Evolutionary conservation across 495 filamentous ascomycete genomes (phyloP).

Genomic region (Penicillium cinerascens): DNA sequence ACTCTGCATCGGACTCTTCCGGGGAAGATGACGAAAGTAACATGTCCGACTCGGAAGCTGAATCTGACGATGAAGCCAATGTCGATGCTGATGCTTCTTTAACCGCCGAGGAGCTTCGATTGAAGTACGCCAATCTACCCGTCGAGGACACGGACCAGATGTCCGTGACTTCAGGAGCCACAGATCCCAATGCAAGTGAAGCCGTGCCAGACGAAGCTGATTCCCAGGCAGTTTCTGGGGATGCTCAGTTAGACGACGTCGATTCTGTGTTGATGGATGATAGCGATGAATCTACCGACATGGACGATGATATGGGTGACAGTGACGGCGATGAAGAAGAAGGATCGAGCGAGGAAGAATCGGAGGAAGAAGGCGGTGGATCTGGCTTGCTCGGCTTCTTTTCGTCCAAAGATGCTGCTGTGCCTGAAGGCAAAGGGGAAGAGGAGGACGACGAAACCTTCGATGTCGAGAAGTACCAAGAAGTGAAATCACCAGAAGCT

Average conservation of each 20-base stretch:
- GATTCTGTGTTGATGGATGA: conserved; percentile 66
- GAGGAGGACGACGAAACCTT: conserved; percentile 20
- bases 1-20: conserved; percentile 34
- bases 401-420: conserved; percentile 42
- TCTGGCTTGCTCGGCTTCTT: conserved; percentile 67
- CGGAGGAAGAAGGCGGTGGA: conserved; percentile 46
- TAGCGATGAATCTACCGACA: conserved; percentile 79
- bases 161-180: conserved; percentile 25
- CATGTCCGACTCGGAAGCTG: conserved; percentile 56
- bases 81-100: conserved; percentile 68
- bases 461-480: conserved; percentile 15
- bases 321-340: conserved; percentile 60
- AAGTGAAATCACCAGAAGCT: not conserved
- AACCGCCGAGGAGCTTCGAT: conserved; percentile 71
- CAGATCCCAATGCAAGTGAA: conserved; percentile 17
- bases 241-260: conserved; percentile 59
- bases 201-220: conserved; percentile 23
- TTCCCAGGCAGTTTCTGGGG: conserved; percentile 18
- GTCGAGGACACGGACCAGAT: conserved; percentile 22
- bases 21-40: conserved; percentile 61
- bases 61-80: conserved; percentile 41
- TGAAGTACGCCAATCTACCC: conserved; percentile 74
- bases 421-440: conserved; percentile 33
- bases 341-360: conserved; percentile 41
- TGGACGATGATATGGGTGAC: conserved; percentile 80